Conservation (phyloP, 495 filamentous ascomycete genomes). For the Podospora australis region DNA sequence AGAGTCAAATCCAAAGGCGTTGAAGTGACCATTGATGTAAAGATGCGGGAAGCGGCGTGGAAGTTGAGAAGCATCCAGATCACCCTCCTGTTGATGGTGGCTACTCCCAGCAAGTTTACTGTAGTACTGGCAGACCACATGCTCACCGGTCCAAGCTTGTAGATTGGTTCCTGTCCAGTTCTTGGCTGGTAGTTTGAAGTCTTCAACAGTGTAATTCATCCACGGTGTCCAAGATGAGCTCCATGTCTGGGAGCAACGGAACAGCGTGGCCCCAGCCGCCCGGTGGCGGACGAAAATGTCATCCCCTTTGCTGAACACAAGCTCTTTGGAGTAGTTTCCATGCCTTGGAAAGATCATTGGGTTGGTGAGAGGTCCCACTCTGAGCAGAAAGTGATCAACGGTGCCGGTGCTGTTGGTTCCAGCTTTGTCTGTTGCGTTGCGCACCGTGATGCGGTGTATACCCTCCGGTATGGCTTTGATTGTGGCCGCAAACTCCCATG, state of each 20-base stretch:
- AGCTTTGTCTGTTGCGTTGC: conserved; percentile 44
- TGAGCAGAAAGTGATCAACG: conserved; percentile 46
- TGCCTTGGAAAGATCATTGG: conserved; percentile 51
- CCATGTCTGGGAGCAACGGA: conserved; percentile 58
- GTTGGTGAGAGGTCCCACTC: conserved; percentile 42
- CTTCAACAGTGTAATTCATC: conserved; percentile 50
- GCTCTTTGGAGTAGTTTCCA: conserved; percentile 52
- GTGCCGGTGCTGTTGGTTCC: conserved; percentile 15
- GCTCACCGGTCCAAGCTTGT: conserved; percentile 59
- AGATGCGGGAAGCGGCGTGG: conserved; percentile 58
- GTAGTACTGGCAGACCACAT: conserved; percentile 63
- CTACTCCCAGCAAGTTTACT: conserved; percentile 53
- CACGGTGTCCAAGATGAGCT: conserved; percentile 55
- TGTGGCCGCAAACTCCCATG: conserved; percentile 48
- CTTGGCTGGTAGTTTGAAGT: conserved; percentile 43
- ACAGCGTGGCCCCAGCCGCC: conserved; percentile 57
- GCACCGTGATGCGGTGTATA: conserved; percentile 57
- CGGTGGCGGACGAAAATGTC: conserved; percentile 49
- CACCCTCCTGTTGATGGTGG: conserved; percentile 55
- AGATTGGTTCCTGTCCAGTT: conserved; percentile 55
- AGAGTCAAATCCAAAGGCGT: conserved; percentile 58
- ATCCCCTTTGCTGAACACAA: conserved; percentile 36
- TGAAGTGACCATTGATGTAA: conserved; percentile 58
- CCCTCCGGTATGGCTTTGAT: conserved; percentile 42
- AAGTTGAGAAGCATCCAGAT: conserved; percentile 25